Evolutionary conservation across 805 yeast genomes (phyloP), one percentile per base, ranked within the genome.

Genomic region (Sporopachydermia lactativora): DNA sequence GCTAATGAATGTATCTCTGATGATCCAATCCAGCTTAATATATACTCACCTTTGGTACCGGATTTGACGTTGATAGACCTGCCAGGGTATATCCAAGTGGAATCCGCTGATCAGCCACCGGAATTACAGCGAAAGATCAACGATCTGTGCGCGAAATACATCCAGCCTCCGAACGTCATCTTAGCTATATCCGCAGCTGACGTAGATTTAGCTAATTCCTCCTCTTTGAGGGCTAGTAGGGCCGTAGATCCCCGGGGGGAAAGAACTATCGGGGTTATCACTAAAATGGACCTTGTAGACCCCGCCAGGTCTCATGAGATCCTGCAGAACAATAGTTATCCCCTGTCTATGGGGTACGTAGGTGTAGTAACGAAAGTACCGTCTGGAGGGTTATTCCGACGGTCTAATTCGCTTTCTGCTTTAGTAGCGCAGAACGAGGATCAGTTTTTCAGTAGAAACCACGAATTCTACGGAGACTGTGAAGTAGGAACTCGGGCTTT

Each of bases 181-280:
- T 66, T 92, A 50, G 98, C 98, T 0, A 92, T 94, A 17, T 84
- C 95, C 6, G 85, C 98, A 0, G 98, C 98, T 0, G 97, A 92
- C 60, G 99, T 92, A 2, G 99, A 92, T 64, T 65, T 92, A 51
- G 98, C 98, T 1, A 92, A 92, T 58, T 85, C 96, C 19, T 74
- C 96, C 1, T 97, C 98, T 0, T 70, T 92, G 43, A 67, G 94
- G 42, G 96, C 98, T 0, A 81, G 95, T 4, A 79, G 88, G 47
- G 45, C 67, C 13, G 88, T 92, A 0, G 99, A 92, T 57, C 98
- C 98, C 14, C 68, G 75, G 38, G 98, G 99, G 38, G 89, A 84
- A 54, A 72, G 99, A 57, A 92, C 98, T 0, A 81, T 92, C 45
- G 99, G 99, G 40, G 97, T 92, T 5, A 76, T 92, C 41, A 92